Conservation (phyloP, 2,329 filamentous ascomycete species). For the Epichloe festucae region DNA sequence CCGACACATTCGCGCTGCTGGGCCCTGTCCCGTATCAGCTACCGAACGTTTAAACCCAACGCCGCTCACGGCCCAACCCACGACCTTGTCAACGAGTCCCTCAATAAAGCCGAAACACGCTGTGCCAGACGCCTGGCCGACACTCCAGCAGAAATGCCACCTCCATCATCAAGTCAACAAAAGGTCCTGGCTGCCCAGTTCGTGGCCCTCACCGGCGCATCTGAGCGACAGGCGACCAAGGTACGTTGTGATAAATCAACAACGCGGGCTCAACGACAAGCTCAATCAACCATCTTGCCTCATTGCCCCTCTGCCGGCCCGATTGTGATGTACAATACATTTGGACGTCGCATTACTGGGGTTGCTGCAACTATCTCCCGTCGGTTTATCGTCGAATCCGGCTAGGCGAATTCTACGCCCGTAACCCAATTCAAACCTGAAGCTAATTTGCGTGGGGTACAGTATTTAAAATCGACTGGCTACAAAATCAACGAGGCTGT, state of each 20-base stretch:
- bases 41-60: background rate
- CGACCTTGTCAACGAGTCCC: background rate
- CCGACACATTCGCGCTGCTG: background rate
- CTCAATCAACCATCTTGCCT: background rate
- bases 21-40: background rate
- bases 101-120: background rate
- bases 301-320: background rate
- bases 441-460: constrained; percentile 12
- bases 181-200: constrained; percentile 29
- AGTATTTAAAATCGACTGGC: constrained; percentile 35
- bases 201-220: constrained; percentile 28
- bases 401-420: background rate
- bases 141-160: constrained; percentile 22
- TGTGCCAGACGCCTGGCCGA: background rate
- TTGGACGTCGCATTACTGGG: background rate
- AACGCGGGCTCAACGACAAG: background rate
- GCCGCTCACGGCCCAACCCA: background rate
- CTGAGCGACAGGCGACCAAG: constrained; percentile 30
- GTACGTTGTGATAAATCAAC: constrained; percentile 21
- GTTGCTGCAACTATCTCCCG: background rate
- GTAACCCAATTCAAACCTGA: background rate
- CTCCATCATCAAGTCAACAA: constrained; percentile 24
- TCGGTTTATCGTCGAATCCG: background rate
- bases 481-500: constrained; percentile 42
- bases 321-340: background rate